Conservation (phyloP, 345 rosid species). For the Luvunga scandens region DNA sequence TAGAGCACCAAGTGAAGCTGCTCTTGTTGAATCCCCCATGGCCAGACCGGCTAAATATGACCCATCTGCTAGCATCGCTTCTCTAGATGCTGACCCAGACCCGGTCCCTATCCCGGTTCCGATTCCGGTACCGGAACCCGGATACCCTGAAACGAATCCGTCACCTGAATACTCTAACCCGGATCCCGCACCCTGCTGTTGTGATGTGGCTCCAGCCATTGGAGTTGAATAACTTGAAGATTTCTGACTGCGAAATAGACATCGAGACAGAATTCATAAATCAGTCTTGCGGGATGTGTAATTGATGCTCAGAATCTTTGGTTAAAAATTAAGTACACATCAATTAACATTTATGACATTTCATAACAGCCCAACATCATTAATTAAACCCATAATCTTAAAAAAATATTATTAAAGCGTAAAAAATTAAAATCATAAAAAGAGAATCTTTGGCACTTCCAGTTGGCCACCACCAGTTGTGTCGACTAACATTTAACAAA, state of each 20-base stretch:
- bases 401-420: neutral
- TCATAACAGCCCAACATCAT: constrained; percentile 14
- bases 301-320: neutral
- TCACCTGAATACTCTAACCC: constrained; percentile 29
- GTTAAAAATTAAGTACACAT: neutral
- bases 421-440: neutral
- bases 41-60: constrained; percentile 93
- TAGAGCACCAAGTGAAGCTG: constrained; percentile 16
- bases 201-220: constrained; percentile 33
- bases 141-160: constrained; percentile 28
- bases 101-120: constrained; percentile 9
- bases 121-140: constrained; percentile 23
- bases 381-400: neutral
- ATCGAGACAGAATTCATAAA: neutral
- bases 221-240: constrained; percentile 69
- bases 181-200: constrained; percentile 33
- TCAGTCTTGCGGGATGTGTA: neutral
- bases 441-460: constrained; percentile 20
- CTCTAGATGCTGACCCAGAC: constrained; percentile 34
- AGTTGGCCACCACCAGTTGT: neutral
- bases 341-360: neutral
- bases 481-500: too few species aligned
- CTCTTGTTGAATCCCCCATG: constrained; percentile 65
- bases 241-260: constrained; percentile 60
- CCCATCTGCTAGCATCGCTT: constrained; percentile 65